Conservation (phyloP, 257 asterid genomes). For the Voacanga thouarsii region DNA sequence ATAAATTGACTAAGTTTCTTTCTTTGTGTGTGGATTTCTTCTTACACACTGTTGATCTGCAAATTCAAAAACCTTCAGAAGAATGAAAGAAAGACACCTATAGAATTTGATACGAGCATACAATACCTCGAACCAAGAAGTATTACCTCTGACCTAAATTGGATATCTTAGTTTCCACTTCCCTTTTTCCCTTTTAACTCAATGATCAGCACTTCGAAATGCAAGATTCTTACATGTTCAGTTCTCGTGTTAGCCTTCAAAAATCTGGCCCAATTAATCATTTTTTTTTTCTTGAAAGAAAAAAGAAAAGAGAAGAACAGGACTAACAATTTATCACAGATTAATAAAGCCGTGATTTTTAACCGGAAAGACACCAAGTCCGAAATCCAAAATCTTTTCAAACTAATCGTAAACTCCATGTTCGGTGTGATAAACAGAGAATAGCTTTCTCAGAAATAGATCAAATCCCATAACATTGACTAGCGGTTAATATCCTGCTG, state of each 20-base stretch:
- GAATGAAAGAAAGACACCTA: not conserved
- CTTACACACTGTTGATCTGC: not conserved
- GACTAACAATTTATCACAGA: not conserved
- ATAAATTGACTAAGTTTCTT: not conserved
- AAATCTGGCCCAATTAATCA: not conserved
- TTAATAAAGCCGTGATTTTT: not conserved
- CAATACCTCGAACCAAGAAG: not conserved
- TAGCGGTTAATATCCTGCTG: not conserved
- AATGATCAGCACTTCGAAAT: not conserved
- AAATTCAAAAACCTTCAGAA: not conserved
- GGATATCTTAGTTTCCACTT: not conserved
- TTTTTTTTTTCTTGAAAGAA: not conserved
- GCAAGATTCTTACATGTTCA: not conserved
- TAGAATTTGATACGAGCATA: not conserved
- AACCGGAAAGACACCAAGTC: not conserved
- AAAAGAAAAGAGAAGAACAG: not conserved
- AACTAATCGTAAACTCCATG: not conserved
- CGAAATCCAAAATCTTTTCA: not conserved
- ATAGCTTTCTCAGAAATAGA: not conserved
- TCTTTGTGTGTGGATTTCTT: not conserved
- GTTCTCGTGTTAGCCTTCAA: not conserved
- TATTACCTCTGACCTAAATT: not conserved
- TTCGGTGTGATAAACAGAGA: not conserved
- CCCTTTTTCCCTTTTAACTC: not conserved
- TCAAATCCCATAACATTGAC: too few species aligned